Percentiles rank a stretch among this genome's conserved stretches.
Evolutionary conservation across 2,329 filamentous ascomycete species (phyloP).

Genomic region (Fusarium sarcochroum): DNA sequence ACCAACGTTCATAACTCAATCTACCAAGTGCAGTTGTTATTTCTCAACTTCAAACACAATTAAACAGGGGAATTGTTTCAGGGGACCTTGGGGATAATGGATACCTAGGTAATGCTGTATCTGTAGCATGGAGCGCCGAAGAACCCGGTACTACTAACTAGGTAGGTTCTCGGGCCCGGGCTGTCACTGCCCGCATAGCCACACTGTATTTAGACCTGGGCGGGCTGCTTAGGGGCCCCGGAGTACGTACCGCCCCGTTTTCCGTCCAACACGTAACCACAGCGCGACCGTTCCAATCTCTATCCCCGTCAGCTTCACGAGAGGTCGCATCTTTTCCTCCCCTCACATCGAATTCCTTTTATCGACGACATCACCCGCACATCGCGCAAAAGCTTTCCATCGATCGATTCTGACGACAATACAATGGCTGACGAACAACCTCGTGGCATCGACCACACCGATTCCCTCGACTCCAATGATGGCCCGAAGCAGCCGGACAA

Average conservation of each 20-base stretch:
- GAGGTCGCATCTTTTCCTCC: conserved; percentile 35
- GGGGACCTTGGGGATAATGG: neutral
- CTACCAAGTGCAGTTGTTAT: too few relatives aligned
- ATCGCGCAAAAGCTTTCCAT: conserved; percentile 15
- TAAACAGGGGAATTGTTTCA: neutral
- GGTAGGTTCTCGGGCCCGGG: neutral
- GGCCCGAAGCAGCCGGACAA: conserved; percentile 74
- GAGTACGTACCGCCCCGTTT: conserved; percentile 21
- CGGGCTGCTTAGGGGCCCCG: neutral
- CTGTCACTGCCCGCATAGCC: neutral
- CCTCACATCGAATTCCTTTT: conserved; percentile 12
- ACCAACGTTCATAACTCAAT: too few relatives aligned
- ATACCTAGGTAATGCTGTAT: neutral
- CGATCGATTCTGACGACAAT: conserved; percentile 39
- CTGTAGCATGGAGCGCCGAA: neutral
- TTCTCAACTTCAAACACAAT: too few relatives aligned
- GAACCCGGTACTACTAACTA: too few relatives aligned
- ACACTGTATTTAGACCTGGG: neutral
- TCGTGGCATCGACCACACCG: conserved; percentile 61
- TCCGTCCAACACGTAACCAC: conserved; percentile 33
- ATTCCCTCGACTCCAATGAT: conserved; percentile 70
- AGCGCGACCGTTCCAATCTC: conserved; percentile 28
- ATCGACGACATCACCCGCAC: conserved; percentile 32
- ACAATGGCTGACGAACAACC: conserved; percentile 64
- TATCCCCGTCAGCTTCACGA: conserved; percentile 37